Percentiles rank a stretch among this genome's conserved stretches.
Conservation (phyloP, 208 protist species). For the Cochliopodium minus region DNA sequence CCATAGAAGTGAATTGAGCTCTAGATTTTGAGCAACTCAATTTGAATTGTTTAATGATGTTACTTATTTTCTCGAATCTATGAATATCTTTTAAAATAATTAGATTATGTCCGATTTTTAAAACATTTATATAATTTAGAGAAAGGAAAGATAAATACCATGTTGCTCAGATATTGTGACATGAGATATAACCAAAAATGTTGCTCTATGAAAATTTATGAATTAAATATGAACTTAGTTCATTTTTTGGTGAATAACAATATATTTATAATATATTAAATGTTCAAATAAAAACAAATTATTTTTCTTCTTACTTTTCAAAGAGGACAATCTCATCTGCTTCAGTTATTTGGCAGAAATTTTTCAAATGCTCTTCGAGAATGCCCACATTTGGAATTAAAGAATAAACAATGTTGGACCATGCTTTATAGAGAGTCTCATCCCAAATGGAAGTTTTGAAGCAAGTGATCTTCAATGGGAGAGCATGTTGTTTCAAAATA, state of each 20-base stretch:
- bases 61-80: conserved; percentile 67
- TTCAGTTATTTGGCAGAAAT: conserved; percentile 73
- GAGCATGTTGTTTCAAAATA: conserved; percentile 39
- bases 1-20: conserved; percentile 35
- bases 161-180: conserved; percentile 34
- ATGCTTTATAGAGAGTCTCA: conserved; percentile 86
- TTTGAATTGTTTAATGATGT: conserved; percentile 80
- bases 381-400: conserved; percentile 81
- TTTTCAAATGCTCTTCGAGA: conserved; percentile 65
- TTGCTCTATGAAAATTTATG: too few species aligned
- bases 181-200: conserved; percentile 87
- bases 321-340: conserved; percentile 92
- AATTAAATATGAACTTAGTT: too few species aligned
- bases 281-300: too few species aligned
- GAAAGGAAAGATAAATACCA: conserved; percentile 17
- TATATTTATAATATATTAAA: too few species aligned
- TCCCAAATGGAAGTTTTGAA: conserved; percentile 95
- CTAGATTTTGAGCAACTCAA: conserved; percentile 45
- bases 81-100: conserved; percentile 33
- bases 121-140: neutral
- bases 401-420: conserved; percentile 78
- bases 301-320: too few species aligned
- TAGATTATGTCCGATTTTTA: neutral
- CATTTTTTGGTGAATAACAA: too few species aligned
- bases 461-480: conserved; percentile 61